Evolutionary conservation across 805 yeast genomes (phyloP), one percentile per base, ranked within the genome.

Genomic region (Suhomyces prunicola): DNA sequence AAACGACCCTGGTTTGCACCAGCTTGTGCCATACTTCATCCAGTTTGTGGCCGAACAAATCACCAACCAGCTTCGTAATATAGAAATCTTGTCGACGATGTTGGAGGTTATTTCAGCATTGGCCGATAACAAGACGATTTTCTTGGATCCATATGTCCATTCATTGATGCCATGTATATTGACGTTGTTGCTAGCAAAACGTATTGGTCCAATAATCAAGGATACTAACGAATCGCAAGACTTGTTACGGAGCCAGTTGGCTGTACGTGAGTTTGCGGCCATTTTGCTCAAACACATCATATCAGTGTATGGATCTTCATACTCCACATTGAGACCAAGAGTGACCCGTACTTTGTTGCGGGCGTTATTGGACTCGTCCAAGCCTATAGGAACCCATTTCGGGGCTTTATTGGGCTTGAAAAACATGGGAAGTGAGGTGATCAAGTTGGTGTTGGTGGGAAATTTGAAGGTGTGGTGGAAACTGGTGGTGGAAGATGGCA

Each of bases 21-120:
- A 94, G 70, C 73, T 94, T 48, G 94, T 96, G 5, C 99, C 99
- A 2, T 94, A 94, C 67, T 89, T 94, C 62, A 92, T 94, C 48
- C 98, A 94, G 66, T 92, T 94, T 65, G 90, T 91, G 35, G 96
- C 97, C 6, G 99, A 94, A 65, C 96, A 96, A 60, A 84, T 94
- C 52, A 90, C 98, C 0, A 87, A 90, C 65, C 93, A 90, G 63
- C 77, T 93, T 60, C 83, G 88, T 60, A 86, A 87, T 63, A 75
- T 88, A 45, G 81, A 80, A 4, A 69, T 89, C 17, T 73, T 94
- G 50, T 79, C 88, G 4, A 88, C 96, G 5, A 91, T 93, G 90
- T 74, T 94, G 55, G 96, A 90, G 67, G 91, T 91, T 57, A 83
- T 93, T 10, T 88, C 90, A 54, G 91, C 98, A 0, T 76, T 94